phyloP scores from a whole-genome alignment of 495 filamentous ascomycete genomes.

The Pseudomonodictys pantanalensis region DNA sequence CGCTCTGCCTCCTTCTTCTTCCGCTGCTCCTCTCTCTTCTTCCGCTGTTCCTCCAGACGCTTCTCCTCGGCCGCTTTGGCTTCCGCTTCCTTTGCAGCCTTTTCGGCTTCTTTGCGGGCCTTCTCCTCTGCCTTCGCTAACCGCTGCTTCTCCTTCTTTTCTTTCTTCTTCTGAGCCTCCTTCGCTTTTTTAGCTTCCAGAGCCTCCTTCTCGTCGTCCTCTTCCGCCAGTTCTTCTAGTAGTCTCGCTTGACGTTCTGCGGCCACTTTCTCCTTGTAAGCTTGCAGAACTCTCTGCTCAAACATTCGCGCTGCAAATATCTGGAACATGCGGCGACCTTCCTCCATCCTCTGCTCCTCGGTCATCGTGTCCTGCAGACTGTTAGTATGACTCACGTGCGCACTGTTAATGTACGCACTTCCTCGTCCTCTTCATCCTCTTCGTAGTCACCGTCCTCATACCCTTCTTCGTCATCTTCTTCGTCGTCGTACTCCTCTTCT shows the following conservation, averaged over 20 bases:
- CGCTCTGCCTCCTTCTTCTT: conserved; percentile 92
- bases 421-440: conserved; percentile 89
- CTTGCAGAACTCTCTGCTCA: conserved; percentile 93
- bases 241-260: conserved; percentile 87
- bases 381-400: conserved; percentile 36
- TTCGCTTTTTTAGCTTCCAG: conserved; percentile 89
- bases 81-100: conserved; percentile 84
- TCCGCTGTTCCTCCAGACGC: conserved; percentile 73
- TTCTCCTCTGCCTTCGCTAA: conserved; percentile 86
- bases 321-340: conserved; percentile 97
- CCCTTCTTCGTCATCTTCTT: conserved; percentile 86
- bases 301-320: conserved; percentile 99
- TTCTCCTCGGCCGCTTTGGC: conserved; percentile 71
- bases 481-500: conserved; percentile 71
- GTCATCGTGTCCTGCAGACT: conserved; percentile 83
- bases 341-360: conserved; percentile 98
- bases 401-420: conserved; percentile 48
- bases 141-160: conserved; percentile 81
- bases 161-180: conserved; percentile 89
- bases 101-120: conserved; percentile 79
- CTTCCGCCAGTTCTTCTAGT: conserved; percentile 85
- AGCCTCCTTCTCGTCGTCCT: conserved; percentile 67
- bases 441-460: conserved; percentile 86
- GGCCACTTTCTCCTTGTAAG: conserved; percentile 94
- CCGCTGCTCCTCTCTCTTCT: conserved; percentile 81